phyloP scores from a whole-genome alignment of 2,329 filamentous ascomycete genomes.

The Fusarium sp. region DNA sequence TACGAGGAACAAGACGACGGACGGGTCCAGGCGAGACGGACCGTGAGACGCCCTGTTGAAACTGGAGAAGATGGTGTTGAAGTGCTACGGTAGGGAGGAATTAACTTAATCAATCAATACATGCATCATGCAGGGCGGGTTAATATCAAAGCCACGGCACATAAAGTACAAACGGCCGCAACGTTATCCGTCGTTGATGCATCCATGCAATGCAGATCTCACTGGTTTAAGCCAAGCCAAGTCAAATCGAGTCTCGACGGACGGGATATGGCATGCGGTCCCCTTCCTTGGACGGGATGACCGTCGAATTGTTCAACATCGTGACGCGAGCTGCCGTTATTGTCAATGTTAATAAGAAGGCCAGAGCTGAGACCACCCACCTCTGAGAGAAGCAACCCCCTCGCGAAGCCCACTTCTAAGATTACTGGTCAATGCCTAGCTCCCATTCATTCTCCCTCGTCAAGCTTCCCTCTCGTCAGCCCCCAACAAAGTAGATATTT shows the following conservation, averaged over 20 bases:
- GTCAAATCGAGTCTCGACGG: conserved; percentile 9
- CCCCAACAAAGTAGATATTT: conserved; percentile 9
- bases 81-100: not conserved
- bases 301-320: conserved; percentile 23
- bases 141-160: conserved; percentile 13
- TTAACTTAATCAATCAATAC: not conserved
- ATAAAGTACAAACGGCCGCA: conserved; percentile 23
- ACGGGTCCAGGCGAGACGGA: conserved; percentile 31
- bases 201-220: conserved; percentile 24
- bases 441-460: conserved; percentile 15
- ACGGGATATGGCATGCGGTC: not conserved
- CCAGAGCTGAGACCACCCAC: conserved; percentile 45
- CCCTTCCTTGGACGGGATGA: conserved; percentile 16
- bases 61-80: conserved; percentile 17
- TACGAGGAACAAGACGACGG: conserved; percentile 18
- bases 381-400: conserved; percentile 13
- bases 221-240: conserved; percentile 3
- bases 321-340: conserved; percentile 21
- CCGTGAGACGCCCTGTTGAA: conserved; percentile 17
- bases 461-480: conserved; percentile 5
- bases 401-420: conserved; percentile 44
- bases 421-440: conserved; percentile 49
- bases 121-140: conserved; percentile 9
- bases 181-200: conserved; percentile 23
- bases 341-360: conserved; percentile 13